These are phyloP conservation scores for Aspergillus quadrilineatus DNA, from an alignment of 2,329 filamentous ascomycete species.

Conservation along the genomic window DNA sequence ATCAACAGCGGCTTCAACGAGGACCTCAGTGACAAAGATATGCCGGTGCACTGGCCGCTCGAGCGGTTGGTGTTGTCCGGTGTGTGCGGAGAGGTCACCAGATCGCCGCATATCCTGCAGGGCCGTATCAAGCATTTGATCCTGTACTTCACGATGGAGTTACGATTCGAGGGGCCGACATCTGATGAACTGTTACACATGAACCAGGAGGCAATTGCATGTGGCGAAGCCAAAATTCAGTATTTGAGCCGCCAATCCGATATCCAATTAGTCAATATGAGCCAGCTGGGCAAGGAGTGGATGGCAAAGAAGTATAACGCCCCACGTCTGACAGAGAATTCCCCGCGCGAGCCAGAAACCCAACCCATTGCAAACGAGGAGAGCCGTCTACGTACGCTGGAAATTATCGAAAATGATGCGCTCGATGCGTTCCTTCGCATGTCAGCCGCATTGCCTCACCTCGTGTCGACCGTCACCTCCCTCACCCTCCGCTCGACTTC, in stretches of 20 bases:
- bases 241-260: constrained; percentile 14
- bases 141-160: constrained; percentile 19
- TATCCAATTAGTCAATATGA: constrained; percentile 18
- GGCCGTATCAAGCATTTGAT: constrained; percentile 23
- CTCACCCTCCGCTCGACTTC: constrained; percentile 24
- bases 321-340: neutral
- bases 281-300: constrained; percentile 15
- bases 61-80: constrained; percentile 17
- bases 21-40: constrained; percentile 23
- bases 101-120: constrained; percentile 21
- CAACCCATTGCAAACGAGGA: neutral
- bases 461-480: constrained; percentile 18
- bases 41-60: constrained; percentile 29
- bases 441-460: constrained; percentile 19
- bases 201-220: constrained; percentile 18
- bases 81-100: constrained; percentile 19
- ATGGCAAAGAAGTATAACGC: constrained; percentile 16
- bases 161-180: constrained; percentile 27
- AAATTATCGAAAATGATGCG: constrained; percentile 30
- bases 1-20: constrained; percentile 24
- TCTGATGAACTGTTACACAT: constrained; percentile 14
- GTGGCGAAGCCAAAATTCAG: constrained; percentile 17
- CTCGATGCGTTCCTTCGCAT: constrained; percentile 26
- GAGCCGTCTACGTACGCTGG: constrained; percentile 19
- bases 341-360: neutral